Conservation (phyloP, 371 early-diverging fungal genomes). For the Mortierella sp. region DNA sequence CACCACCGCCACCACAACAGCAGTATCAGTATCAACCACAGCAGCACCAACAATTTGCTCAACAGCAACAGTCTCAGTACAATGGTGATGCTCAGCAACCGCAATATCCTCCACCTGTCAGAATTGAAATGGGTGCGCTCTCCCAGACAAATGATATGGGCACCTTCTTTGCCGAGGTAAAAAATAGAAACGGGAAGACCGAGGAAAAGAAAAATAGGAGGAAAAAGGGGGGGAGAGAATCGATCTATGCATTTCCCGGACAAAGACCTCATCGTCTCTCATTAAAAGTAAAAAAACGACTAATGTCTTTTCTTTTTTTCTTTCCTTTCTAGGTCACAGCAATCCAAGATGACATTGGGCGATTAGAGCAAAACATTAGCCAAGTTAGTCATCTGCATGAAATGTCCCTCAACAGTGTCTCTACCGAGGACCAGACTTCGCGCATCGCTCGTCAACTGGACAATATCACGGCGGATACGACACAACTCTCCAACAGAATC, state of each 20-base stretch:
- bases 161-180: conserved; percentile 47
- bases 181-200: conserved; percentile 1
- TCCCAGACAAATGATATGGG: conserved; percentile 25
- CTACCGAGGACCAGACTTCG: conserved; percentile 71
- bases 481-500: conserved; percentile 67
- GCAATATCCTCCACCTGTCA: conserved; percentile 20
- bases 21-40: conserved; percentile 22
- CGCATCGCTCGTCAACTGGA: conserved; percentile 75
- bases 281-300: not conserved
- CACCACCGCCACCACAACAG: conserved; percentile 42
- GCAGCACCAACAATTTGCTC: conserved; percentile 35
- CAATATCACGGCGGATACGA: conserved; percentile 69
- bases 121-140: conserved; percentile 15
- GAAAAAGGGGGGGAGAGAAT: not conserved
- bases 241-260: not conserved
- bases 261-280: not conserved
- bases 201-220: conserved; percentile 12
- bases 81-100: conserved; percentile 10
- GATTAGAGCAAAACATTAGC: conserved; percentile 69
- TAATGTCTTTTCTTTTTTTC: not conserved
- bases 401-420: conserved; percentile 70
- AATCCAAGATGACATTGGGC: conserved; percentile 73
- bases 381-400: conserved; percentile 77
- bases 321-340: conserved; percentile 65
- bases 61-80: conserved; percentile 37